These are phyloP conservation scores for Seminavis robusta DNA, from an alignment of 108 stramenopile species.

Conservation along the genomic window DNA sequence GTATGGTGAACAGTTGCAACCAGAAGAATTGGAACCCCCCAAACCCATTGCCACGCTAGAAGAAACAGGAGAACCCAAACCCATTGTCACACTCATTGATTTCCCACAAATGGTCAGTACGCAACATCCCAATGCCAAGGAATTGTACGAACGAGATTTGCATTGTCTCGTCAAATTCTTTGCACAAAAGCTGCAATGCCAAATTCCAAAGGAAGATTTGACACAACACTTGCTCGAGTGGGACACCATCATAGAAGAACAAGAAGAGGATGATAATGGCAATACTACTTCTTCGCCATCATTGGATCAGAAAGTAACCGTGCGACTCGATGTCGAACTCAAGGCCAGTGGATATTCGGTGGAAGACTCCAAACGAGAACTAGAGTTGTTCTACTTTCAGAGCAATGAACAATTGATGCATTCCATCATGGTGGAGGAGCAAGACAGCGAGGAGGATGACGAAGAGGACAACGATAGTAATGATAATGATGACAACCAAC, in stretches of 20 bases:
- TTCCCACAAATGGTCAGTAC: slow-evolving; percentile 99
- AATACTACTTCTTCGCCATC: background rate
- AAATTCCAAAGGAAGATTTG: slow-evolving; percentile 52
- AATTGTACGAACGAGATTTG: slow-evolving; percentile 93
- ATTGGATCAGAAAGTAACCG: slow-evolving; percentile 22
- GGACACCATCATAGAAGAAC: background rate
- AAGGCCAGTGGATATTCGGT: slow-evolving; percentile 76
- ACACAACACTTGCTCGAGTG: background rate
- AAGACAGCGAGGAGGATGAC: slow-evolving; percentile 23
- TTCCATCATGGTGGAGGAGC: slow-evolving; percentile 22
- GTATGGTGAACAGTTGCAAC: too few relatives aligned
- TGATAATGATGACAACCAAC: slow-evolving; percentile 45
- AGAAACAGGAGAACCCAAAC: slow-evolving; percentile 79
- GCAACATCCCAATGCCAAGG: slow-evolving; percentile 93
- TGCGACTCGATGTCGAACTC: slow-evolving; percentile 78
- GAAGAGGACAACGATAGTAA: slow-evolving; percentile 15
- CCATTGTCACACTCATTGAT: slow-evolving; percentile 96
- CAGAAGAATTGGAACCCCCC: slow-evolving; percentile 35
- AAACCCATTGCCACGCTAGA: slow-evolving; percentile 69
- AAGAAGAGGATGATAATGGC: slow-evolving; percentile 24
- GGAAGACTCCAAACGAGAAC: slow-evolving; percentile 60
- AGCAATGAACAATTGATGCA: slow-evolving; percentile 17
- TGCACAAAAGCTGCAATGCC: slow-evolving; percentile 77
- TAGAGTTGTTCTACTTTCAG: slow-evolving; percentile 74
- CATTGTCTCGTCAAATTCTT: slow-evolving; percentile 84